Base-by-base conservation (phyloP, 371 early-diverging fungal genomes). In the Mitosporidium daphniae region DNA sequence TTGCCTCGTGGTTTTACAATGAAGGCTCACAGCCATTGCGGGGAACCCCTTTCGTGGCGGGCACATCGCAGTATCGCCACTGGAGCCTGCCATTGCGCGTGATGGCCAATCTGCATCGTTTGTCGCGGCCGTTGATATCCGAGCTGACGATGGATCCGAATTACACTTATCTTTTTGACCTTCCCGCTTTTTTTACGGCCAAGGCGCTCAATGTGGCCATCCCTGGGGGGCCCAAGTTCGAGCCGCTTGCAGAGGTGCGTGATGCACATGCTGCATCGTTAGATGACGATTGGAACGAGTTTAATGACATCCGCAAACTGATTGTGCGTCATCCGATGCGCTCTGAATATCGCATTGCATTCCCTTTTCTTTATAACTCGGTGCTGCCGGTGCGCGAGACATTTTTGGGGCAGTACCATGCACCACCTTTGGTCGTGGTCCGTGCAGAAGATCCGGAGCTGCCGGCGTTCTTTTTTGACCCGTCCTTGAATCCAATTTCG, bases 261-360 rank as follows among this genome's bases (percentile, higher is more conserved):
- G 80, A 91, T 34, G 57, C 72, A 2, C n/a, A n/a, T n/a, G n/a
- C n/a, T n/a, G n/a, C n/a, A n/a, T n/a, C n/a, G n/a, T 65, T 62
- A 2, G 86, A 91, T 40, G 89, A 91, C 37, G 89, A 91, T 48
- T 91, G 93, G 93, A 91, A 86, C 41, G 93, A 86, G 44, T 91
- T 91, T 47, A 91, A 91, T 51, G 93, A 91, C 39, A 80, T 91
- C 50, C 73, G 77, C 67, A 86, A 86, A 48, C 67, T 91, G 31
- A 84, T 91, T 33, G 75, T 91, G 29, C 70, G 93, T 23, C 78
- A 80, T 34, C 84, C 82, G 6, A 59, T 84, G 27, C 68, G 89
- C 29, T 75, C 86, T 13, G 93, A 91, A 48, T 86, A 91, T 57
- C 75, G 73, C 44, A 67, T 91, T 26, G 93, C 93, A 3, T 86